These are phyloP conservation scores for Colletotrichum cordylinicola DNA, from an alignment of 2,329 filamentous ascomycete genomes.

Conservation along the genomic window DNA sequence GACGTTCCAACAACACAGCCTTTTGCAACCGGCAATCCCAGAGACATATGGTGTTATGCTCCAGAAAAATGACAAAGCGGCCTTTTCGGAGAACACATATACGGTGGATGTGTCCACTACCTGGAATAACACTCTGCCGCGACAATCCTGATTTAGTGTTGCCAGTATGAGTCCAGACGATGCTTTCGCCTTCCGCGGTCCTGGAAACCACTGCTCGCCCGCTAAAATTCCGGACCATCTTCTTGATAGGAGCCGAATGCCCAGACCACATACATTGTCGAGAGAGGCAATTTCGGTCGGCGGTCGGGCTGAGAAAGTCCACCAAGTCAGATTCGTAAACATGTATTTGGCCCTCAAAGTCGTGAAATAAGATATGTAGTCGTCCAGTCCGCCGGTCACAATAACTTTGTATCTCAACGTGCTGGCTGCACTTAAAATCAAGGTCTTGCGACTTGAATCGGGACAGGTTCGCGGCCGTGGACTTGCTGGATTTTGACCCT, in stretches of 20 bases:
- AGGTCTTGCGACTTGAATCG: slow-evolving; percentile 70
- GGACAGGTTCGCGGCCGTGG: slow-evolving; percentile 79
- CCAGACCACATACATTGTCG: slow-evolving; percentile 79
- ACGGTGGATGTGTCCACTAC: slow-evolving; percentile 76
- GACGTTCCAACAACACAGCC: slow-evolving; percentile 64
- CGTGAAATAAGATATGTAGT: slow-evolving; percentile 78
- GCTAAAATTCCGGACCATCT: slow-evolving; percentile 85
- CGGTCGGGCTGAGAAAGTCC: slow-evolving; percentile 77
- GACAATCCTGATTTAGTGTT: slow-evolving; percentile 60
- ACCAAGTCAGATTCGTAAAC: slow-evolving; percentile 82
- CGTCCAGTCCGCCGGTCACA: slow-evolving; percentile 69
- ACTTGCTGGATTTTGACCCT: slow-evolving; percentile 69
- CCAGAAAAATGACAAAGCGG: slow-evolving; percentile 80
- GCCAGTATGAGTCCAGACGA: slow-evolving; percentile 79
- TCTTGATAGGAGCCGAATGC: slow-evolving; percentile 80
- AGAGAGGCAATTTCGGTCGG: slow-evolving; percentile 64
- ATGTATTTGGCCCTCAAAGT: slow-evolving; percentile 84
- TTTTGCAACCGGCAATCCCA: slow-evolving; percentile 76
- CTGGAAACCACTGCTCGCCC: slow-evolving; percentile 82
- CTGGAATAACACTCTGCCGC: slow-evolving; percentile 72
- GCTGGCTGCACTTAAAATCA: slow-evolving; percentile 43
- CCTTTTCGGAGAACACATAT: slow-evolving; percentile 81
- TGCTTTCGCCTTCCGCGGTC: slow-evolving; percentile 78
- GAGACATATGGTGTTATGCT: slow-evolving; percentile 72
- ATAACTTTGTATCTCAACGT: slow-evolving; percentile 77